These are phyloP conservation scores for Excoecaria agallocha DNA, from an alignment of 345 rosid genomes.

Conservation along the genomic window DNA sequence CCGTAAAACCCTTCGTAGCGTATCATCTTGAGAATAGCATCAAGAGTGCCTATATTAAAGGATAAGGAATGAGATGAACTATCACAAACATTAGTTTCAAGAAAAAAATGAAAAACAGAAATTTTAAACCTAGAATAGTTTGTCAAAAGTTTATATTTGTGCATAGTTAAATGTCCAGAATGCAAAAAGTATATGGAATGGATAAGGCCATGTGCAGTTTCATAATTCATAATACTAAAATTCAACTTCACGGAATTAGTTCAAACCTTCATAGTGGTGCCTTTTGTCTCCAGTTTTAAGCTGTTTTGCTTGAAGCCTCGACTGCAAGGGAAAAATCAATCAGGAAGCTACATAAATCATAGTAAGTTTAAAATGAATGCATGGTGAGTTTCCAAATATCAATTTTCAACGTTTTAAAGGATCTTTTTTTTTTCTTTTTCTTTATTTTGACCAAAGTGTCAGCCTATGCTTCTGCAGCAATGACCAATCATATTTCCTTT, in stretches of 20 bases:
- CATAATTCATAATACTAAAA: neutral
- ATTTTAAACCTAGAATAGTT: neutral
- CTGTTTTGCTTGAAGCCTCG: constrained; percentile 96
- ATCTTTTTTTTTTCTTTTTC: neutral
- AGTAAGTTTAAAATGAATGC: neutral
- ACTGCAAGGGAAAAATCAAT: constrained; percentile 33
- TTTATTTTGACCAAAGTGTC: neutral
- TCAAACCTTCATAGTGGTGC: constrained; percentile 75
- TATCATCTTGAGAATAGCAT: constrained; percentile 87
- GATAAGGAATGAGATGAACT: neutral
- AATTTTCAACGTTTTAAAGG: neutral
- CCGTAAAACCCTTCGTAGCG: constrained; percentile 74
- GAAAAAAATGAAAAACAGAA: neutral
- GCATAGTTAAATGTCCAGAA: neutral
- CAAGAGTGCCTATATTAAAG: constrained; percentile 56
- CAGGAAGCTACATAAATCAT: constrained; percentile 2
- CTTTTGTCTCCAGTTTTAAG: constrained; percentile 61
- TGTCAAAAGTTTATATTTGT: neutral
- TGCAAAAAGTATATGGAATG: neutral
- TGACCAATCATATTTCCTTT: neutral
- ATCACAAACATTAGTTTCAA: neutral
- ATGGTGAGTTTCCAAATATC: neutral
- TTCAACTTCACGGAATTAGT: neutral
- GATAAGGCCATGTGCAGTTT: neutral
- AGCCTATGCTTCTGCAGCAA: neutral